A percentile compares a stretch with the other conserved stretches of the same genome.
These are phyloP conservation scores for Metschnikowia sp. DNA, from an alignment of 805 yeast genomes.

Conservation along the genomic window DNA sequence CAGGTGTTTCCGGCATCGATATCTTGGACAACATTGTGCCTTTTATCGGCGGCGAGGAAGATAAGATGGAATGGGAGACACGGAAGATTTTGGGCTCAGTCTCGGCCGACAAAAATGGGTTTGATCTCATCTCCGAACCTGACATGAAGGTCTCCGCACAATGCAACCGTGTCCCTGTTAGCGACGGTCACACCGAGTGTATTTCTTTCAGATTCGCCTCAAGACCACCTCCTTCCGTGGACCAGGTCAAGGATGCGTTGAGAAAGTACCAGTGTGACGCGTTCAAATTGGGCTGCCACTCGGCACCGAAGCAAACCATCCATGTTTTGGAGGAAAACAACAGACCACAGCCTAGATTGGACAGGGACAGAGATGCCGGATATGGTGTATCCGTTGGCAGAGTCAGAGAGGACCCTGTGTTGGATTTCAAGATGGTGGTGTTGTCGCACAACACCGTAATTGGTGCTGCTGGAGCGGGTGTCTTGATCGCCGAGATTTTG, in stretches of 20 bases:
- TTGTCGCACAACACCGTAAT: slow-evolving; percentile 94
- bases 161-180: slow-evolving; percentile 94
- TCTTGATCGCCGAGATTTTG: slow-evolving; percentile 89
- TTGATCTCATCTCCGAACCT: slow-evolving; percentile 57
- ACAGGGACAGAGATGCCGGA: slow-evolving; percentile 92
- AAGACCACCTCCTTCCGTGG: slow-evolving; percentile 82
- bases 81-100: slow-evolving; percentile 82
- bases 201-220: slow-evolving; percentile 79
- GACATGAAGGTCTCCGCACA: slow-evolving; percentile 90
- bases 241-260: slow-evolving; percentile 67
- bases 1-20: slow-evolving; percentile 96
- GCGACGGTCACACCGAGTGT: slow-evolving; percentile 97
- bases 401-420: slow-evolving; percentile 86
- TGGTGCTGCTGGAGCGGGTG: slow-evolving; percentile 99
- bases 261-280: slow-evolving; percentile 83
- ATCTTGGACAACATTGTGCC: slow-evolving; percentile 93
- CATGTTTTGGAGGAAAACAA: slow-evolving; percentile 88
- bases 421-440: slow-evolving; percentile 96
- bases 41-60: slow-evolving; percentile 94
- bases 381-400: slow-evolving; percentile 95
- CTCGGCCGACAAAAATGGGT: slow-evolving; percentile 48
- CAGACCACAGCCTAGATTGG: slow-evolving; percentile 97
- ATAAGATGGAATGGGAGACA: slow-evolving; percentile 97
- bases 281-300: slow-evolving; percentile 69
- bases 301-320: slow-evolving; percentile 91